Evolutionary conservation across 169 alveolate species (phyloP).

Genomic region (Theileria luwenshuni): DNA sequence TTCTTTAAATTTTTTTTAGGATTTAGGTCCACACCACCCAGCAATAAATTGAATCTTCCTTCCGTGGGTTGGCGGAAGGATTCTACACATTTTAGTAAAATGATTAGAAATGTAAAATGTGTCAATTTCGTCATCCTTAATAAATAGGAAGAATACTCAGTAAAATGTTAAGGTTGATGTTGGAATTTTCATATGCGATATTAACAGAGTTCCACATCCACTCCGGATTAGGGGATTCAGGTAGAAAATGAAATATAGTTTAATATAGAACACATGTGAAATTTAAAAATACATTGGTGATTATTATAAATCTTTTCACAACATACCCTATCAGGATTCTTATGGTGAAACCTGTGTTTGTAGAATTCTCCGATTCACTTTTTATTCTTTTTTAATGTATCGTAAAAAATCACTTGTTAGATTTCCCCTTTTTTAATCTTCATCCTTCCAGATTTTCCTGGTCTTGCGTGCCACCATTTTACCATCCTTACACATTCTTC

Average conservation of each 20-base stretch:
- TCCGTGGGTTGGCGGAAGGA: constrained; percentile 16
- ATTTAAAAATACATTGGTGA: no score
- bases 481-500: no score
- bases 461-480: no score
- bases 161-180: not conserved
- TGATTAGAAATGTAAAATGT: not conserved
- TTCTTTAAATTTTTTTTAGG: not conserved
- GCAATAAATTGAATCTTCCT: constrained; percentile 2
- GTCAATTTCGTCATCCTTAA: not conserved
- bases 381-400: no score
- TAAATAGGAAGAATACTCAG: not conserved
- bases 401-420: no score
- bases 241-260: not conserved
- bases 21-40: not conserved
- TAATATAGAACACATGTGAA: not conserved
- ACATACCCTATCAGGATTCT: constrained; percentile 10
- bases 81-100: constrained; percentile 18
- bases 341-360: constrained; percentile 21
- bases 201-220: not conserved
- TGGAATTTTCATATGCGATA: not conserved
- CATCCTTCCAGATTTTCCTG: no score
- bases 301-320: not conserved
- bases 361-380: no score
- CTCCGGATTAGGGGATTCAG: not conserved
- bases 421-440: no score